Percentiles rank a stretch among this genome's conserved stretches.
These are phyloP conservation scores for Hemisphaericaspora xylofermentans DNA, from an alignment of 1,139 yeast genomes.

Conservation along the genomic window DNA sequence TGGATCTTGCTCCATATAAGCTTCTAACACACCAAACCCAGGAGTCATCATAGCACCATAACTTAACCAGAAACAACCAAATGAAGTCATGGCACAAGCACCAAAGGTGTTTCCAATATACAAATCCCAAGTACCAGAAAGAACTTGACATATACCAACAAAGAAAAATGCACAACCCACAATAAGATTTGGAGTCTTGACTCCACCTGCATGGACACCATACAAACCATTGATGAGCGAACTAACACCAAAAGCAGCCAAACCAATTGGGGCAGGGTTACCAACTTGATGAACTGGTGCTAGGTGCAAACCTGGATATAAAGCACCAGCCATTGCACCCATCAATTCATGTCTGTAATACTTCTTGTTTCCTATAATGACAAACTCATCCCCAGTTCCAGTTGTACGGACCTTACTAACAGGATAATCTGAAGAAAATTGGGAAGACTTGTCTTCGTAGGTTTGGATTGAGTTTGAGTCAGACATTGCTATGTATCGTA, in stretches of 20 bases:
- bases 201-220: constrained; percentile 36
- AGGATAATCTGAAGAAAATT: constrained; percentile 9
- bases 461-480: constrained; percentile 7
- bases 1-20: constrained; percentile 42
- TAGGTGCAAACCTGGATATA: constrained; percentile 32
- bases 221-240: constrained; percentile 42
- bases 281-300: constrained; percentile 34
- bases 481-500: background rate
- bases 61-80: constrained; percentile 39
- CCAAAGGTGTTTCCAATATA: constrained; percentile 34
- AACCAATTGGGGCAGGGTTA: constrained; percentile 59
- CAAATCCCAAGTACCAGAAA: constrained; percentile 52
- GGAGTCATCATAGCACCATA: constrained; percentile 31
- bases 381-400: constrained; percentile 25
- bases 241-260: constrained; percentile 47
- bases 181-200: constrained; percentile 29
- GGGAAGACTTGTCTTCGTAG: constrained; percentile 9
- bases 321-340: constrained; percentile 26
- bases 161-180: constrained; percentile 42
- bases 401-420: constrained; percentile 19
- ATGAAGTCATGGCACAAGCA: constrained; percentile 33
- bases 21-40: constrained; percentile 51
- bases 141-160: constrained; percentile 42
- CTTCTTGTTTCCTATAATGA: constrained; percentile 31
- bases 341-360: constrained; percentile 30